Evolutionary conservation across 768 basidiomycete species (phyloP).

Genomic region (button mushroom (Agaricus bisporus)): DNA sequence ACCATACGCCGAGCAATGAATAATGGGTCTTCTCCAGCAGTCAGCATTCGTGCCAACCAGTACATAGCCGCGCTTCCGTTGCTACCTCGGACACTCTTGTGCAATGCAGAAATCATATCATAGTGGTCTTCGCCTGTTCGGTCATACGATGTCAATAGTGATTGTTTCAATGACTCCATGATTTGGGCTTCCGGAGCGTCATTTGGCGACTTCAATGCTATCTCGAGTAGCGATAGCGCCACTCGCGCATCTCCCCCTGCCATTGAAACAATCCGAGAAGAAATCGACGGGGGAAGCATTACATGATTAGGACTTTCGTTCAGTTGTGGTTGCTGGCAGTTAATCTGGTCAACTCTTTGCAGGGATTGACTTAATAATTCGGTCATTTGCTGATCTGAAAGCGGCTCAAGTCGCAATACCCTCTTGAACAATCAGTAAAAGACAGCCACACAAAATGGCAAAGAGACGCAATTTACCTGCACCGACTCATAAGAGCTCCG

Average conservation of each 20-base stretch:
- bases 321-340: neutral
- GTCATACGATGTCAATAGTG: constrained; percentile 65
- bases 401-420: constrained; percentile 67
- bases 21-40: constrained; percentile 74
- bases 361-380: constrained; percentile 28
- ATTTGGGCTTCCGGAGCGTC: constrained; percentile 40
- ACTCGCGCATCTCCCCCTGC: constrained; percentile 70
- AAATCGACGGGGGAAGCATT: constrained; percentile 40
- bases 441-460: constrained; percentile 10
- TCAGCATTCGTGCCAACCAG: constrained; percentile 83
- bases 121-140: constrained; percentile 71
- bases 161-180: constrained; percentile 51
- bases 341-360: neutral
- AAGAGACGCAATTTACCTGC: constrained; percentile 43
- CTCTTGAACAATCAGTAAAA: constrained; percentile 30
- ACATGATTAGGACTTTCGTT: constrained; percentile 18
- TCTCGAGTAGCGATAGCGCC: constrained; percentile 71
- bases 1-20: constrained; percentile 70
- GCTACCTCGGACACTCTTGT: constrained; percentile 77
- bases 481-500: constrained; percentile 66
- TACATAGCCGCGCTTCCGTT: constrained; percentile 78
- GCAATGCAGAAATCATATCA: constrained; percentile 80
- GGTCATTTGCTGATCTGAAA: constrained; percentile 54
- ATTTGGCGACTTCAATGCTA: constrained; percentile 45
- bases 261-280: constrained; percentile 44